Evolutionary conservation across 345 rosid species (phyloP), one percentile per base, ranked within the genome.

Genomic region (Hibiscus mutabilis): DNA sequence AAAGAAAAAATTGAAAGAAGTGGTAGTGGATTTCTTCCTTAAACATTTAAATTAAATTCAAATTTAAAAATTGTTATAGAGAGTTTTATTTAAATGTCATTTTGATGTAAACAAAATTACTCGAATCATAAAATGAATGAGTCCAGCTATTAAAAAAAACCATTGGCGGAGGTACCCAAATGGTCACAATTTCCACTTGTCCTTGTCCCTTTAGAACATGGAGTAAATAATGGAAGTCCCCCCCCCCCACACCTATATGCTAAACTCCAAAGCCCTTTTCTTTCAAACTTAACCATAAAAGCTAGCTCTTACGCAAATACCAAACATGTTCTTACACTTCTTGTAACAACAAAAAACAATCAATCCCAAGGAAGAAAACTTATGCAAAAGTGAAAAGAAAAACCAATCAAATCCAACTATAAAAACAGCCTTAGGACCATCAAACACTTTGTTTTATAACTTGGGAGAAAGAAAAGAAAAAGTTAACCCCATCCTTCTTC

Each of bases 181-280:
- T 73, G 83, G 88, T 80, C 84, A 70, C 80, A 77, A 66, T 71
- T 78, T 72, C 80, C 81, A 71, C 79, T 29, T 71, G 77, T 72
- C 69, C 79, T 71, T 78, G 80, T 74, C 84, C 87, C 86, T 79
- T 75, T n/a, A 71, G 83, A 86, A 86, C 89, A 86, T 88, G 91
- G 86, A 82, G 85, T 58, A 85, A 86, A 83, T 86, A 76, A 84
- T 80, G 91, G 84, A 78, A 68, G 35, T 63, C 73, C 74, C 77
- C 76, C 69, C 71, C 73, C 57, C 40, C n/a, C n/a, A n/a, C n/a
- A n/a, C n/a, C n/a, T 35, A 35, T 35, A 8, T 5, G 40, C 69
- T 55, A 46, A 44, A 7, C 3, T 10, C 37, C 22, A 40, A 64
- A 64, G 10, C 18, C 31, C 18, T 37, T 25, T 47, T 33, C 37